phyloP scores from a whole-genome alignment of 208 protist species.

The Trypanosomatidae sp. region DNA sequence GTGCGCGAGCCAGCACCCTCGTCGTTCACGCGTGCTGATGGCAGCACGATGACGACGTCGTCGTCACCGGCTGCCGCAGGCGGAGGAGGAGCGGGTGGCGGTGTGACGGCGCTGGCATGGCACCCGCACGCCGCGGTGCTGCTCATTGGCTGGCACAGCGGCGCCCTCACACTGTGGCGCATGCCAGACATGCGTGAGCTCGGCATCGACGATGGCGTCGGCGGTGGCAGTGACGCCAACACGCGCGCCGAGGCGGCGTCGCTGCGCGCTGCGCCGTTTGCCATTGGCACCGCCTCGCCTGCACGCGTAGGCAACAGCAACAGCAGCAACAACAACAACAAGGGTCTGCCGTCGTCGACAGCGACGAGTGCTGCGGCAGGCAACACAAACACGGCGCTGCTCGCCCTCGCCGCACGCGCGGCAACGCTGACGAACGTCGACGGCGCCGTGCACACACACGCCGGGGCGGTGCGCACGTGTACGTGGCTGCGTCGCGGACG shows the following conservation, averaged over 20 bases:
- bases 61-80: slow-evolving; percentile 11
- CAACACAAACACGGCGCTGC: slow-evolving; percentile 7
- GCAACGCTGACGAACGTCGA: slow-evolving; percentile 28
- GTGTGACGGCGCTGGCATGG: slow-evolving; percentile 58
- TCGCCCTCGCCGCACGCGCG: slow-evolving; percentile 18
- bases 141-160: slow-evolving; percentile 73
- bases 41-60: too few species aligned
- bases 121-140: slow-evolving; percentile 66
- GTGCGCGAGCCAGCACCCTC: slow-evolving; percentile 27
- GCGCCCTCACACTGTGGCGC: slow-evolving; percentile 53
- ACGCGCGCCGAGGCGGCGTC: too few species aligned
- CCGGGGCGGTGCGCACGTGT: slow-evolving; percentile 19
- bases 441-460: slow-evolving; percentile 46
- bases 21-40: slow-evolving; percentile 4
- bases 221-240: slow-evolving; percentile 2
- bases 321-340: background rate
- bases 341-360: background rate
- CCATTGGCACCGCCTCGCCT: too few species aligned
- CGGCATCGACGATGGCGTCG: slow-evolving; percentile 12
- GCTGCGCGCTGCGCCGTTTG: too few species aligned
- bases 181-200: slow-evolving; percentile 17
- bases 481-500: slow-evolving; percentile 44
- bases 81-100: slow-evolving; percentile 6
- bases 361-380: background rate
- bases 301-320: too few species aligned